Conservation (phyloP, 2,329 filamentous ascomycete genomes). For the Trichoderma atrobrunneum region DNA sequence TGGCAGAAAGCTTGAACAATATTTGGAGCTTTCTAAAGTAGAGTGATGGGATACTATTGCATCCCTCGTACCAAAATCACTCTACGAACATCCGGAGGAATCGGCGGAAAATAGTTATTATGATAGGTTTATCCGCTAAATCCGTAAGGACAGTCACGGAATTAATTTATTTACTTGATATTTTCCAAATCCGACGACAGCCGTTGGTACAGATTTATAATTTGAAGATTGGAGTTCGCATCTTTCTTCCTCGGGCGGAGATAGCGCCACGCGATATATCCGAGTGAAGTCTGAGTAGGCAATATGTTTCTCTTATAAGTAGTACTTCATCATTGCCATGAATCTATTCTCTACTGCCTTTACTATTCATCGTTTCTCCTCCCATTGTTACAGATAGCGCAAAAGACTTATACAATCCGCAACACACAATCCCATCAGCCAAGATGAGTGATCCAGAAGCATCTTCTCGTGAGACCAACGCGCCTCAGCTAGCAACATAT, state of each 20-base stretch:
- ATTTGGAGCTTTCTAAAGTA: constrained; percentile 44
- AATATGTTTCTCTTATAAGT: background rate
- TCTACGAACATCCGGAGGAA: background rate
- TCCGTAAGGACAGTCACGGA: background rate
- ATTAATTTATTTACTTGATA: background rate
- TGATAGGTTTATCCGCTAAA: background rate
- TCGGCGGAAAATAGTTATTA: background rate
- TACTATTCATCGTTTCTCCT: background rate
- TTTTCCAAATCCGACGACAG: background rate
- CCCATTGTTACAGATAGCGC: background rate
- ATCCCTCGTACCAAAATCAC: background rate
- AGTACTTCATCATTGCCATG: background rate
- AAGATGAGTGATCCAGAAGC: background rate
- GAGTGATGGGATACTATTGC: background rate
- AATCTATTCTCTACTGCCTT: background rate
- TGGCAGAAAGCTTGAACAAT: constrained; percentile 52
- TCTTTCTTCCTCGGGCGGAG: background rate
- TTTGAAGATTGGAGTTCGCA: background rate
- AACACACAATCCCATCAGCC: background rate
- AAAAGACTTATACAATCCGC: background rate
- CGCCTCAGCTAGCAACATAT: background rate
- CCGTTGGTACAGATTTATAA: background rate
- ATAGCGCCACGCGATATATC: background rate
- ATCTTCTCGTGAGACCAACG: background rate
- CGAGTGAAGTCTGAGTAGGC: background rate